A percentile compares a stretch with the other conserved stretches of the same genome.
phyloP scores from a whole-genome alignment of 352 stramenopile species.

The Thalassiosira delicatula region DNA sequence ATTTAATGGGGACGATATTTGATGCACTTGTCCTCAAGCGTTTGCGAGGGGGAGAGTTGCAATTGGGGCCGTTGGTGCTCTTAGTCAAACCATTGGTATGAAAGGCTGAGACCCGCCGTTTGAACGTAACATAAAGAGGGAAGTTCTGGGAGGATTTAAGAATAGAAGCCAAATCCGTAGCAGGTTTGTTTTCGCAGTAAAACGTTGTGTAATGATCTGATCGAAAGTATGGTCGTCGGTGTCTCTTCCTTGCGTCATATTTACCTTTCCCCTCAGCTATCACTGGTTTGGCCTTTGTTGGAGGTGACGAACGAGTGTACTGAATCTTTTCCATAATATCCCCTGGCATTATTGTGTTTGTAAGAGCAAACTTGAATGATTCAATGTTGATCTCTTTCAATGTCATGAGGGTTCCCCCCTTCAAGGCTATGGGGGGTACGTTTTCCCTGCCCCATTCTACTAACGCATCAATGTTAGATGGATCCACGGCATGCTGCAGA shows the following conservation, averaged over 20 bases:
- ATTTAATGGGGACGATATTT: too few species aligned
- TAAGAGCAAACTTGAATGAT: slow-evolving; percentile 32
- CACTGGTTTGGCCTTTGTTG: not conserved
- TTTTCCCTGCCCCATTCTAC: slow-evolving; percentile 31
- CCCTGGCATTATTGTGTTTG: slow-evolving; percentile 16
- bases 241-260: too few species aligned
- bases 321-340: slow-evolving; percentile 49
- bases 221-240: too few species aligned
- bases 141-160: too few species aligned
- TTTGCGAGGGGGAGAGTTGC: slow-evolving; percentile 36
- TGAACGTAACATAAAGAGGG: too few species aligned
- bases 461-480: slow-evolving; percentile 20
- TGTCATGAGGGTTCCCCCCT: not conserved
- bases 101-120: too few species aligned
- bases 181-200: too few species aligned
- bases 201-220: too few species aligned
- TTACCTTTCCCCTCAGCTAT: not conserved
- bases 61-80: too few species aligned
- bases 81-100: too few species aligned
- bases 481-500: slow-evolving; percentile 1
- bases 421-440: not conserved
- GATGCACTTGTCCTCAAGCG: slow-evolving; percentile 37
- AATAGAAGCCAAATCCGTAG: too few species aligned
- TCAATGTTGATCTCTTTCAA: slow-evolving; percentile 29
- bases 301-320: slow-evolving; percentile 9